Evolutionary conservation across 1,284 basidiomycete species (phyloP), one percentile per base, ranked within the genome.

Genomic region (Phellinidium pouzarii): DNA sequence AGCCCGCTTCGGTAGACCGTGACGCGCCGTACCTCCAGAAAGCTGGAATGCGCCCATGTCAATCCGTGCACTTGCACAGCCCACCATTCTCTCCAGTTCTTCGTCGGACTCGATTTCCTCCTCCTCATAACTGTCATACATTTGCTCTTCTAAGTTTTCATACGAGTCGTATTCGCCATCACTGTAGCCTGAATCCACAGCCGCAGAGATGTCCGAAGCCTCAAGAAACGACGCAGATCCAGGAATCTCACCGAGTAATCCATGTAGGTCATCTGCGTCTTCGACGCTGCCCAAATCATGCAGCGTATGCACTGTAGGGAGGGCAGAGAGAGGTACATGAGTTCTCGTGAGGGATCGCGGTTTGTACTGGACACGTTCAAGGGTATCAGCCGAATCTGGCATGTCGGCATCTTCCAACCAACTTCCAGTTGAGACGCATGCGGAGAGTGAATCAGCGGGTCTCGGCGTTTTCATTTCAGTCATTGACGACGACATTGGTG

Each of bases 71-170:
- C 52, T 59, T 12, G 59, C 61, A 8, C 61, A 58, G 31, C 58
- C 57, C 44, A 66, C 53, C 22, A 66, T 59, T 11, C 53, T 47
- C 20, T 59, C 60, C 19, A 66, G 48, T 48, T 65, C 64, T 31
- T 63, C 64, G 49, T 63, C 62, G 0, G 62, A 63, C 48, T 58
- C 60, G 4, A 59, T 53, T 22, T 45, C 14, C 37, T 44, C 37
- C 31, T 12, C 20, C 37, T 31, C 44, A 22, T 38, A 12, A 27
- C 36, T 31, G 47, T 40, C 36, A n/a, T 48, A 40, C 6, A 19
- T 22, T n/a, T 26, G 26, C 23, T 37, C 20, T 12, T 9, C 20
- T 20, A 44, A 54, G 38, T 56, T 52, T 5, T 40, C 44, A 14
- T 25, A 23, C 36, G 23, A 34, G 47, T 48, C 20, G 19, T 26